phyloP scores from a whole-genome alignment of 2,329 filamentous ascomycete species.

The Bimuria novae-zelandiae region DNA sequence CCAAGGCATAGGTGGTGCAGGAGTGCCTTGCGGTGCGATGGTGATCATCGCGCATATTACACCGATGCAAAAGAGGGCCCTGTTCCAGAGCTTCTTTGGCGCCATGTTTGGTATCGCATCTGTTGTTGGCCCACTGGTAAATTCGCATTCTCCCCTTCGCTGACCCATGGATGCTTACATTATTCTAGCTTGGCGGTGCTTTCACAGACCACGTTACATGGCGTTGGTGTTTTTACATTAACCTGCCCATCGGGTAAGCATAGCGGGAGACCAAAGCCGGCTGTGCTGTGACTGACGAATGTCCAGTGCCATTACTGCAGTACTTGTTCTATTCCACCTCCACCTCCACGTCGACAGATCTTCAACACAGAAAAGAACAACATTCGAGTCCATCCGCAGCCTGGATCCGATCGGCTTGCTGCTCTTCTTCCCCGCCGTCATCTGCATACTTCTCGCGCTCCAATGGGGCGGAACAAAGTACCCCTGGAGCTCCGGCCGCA shows the following conservation, averaged over 20 bases:
- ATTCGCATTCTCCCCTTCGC: no score
- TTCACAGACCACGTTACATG: slow-evolving; percentile 39
- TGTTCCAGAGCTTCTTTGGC: slow-evolving; percentile 43
- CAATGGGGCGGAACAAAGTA: slow-evolving; percentile 32
- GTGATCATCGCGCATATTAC: slow-evolving; percentile 50
- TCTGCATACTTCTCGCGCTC: slow-evolving; percentile 48
- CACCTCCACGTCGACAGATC: no score
- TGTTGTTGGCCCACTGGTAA: slow-evolving; percentile 47
- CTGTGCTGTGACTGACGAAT: no score
- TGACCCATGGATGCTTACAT: no score
- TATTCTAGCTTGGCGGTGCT: slow-evolving; percentile 45
- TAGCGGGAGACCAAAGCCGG: no score
- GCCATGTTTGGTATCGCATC: slow-evolving; percentile 40
- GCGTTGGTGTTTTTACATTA: slow-evolving; percentile 48
- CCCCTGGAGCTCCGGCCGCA: slow-evolving; percentile 46
- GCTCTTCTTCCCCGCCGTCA: slow-evolving; percentile 51
- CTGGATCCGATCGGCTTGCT: slow-evolving; percentile 52
- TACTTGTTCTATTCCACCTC: no score
- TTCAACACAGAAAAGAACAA: no score
- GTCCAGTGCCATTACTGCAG: no score
- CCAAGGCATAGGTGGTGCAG: slow-evolving; percentile 44
- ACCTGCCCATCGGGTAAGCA: slow-evolving; percentile 54
- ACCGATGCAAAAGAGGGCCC: slow-evolving; percentile 47
- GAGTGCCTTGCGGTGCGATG: slow-evolving; percentile 28
- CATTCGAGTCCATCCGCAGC: no score